These are phyloP conservation scores for Fraxinus xanthoxyloides DNA, from an alignment of 305 asterid genomes.

Conservation along the genomic window DNA sequence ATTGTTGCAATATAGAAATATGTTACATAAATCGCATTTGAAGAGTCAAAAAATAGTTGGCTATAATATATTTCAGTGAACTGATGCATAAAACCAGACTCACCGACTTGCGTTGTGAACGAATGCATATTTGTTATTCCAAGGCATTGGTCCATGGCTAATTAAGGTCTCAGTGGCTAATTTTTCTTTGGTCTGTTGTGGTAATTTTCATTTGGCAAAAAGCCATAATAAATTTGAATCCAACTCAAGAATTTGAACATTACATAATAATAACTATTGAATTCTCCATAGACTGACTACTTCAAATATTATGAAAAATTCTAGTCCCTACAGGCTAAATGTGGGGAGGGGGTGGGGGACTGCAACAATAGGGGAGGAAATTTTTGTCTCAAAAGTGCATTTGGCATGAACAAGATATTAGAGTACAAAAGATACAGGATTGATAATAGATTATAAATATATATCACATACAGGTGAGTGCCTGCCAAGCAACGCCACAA, in stretches of 20 bases:
- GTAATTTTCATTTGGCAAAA: not conserved
- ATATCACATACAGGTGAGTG: slow-evolving; percentile 58
- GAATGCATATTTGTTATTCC: not conserved
- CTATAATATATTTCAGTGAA: not conserved
- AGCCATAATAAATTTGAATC: not conserved
- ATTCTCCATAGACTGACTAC: not conserved
- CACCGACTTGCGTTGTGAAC: not conserved
- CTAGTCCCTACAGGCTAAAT: not conserved
- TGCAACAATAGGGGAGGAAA: not conserved
- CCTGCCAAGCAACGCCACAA: slow-evolving; percentile 80
- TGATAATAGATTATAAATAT: not conserved
- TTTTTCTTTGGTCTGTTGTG: not conserved
- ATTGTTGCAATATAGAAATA: not conserved
- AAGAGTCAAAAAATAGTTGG: not conserved
- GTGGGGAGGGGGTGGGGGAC: not conserved
- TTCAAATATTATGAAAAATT: not conserved
- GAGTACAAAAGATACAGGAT: not conserved
- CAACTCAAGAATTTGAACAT: not conserved
- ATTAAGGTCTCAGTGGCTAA: not conserved
- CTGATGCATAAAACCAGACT: not conserved
- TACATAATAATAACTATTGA: not conserved
- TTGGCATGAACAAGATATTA: not conserved
- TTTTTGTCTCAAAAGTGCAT: not conserved
- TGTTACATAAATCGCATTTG: not conserved
- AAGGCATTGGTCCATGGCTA: not conserved